Base-by-base conservation (phyloP, 2,329 filamentous ascomycete genomes). In the Alternaria hordeiaustralica region DNA sequence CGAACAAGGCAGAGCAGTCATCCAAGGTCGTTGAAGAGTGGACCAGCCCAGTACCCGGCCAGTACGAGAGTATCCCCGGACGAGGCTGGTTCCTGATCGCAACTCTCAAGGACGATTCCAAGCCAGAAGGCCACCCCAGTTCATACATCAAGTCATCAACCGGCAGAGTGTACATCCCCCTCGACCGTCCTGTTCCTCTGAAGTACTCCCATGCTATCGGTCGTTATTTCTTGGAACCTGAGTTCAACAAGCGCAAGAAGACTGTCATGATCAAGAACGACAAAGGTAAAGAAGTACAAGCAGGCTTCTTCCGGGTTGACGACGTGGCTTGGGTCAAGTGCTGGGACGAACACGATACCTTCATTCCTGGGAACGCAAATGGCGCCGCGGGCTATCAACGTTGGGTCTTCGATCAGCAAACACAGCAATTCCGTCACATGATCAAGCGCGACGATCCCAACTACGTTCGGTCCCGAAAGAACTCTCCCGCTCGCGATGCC, bases 291-390 rank as follows among this genome's bases (percentile, higher is more conserved):
- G 73, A 75, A 10, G 74, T 81, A 55, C 72, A 78, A 65, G 79
- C 81, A 18, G 76, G 82, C 60, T 86, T 85, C 75, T 85, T 86
- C 75, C 80, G 77, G 12, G 80, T 86, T 26, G 84, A 86, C 60
- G 82, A 85, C 53, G 83, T 81, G 36, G 79, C 82, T 57, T 86
- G 83, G 83, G 83, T 86, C 41, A 79, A 83, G 43, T 84, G 82
- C 64, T 85, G 83, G 83, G 83, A 85, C 67, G 75, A 79, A 21
- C 74, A 84, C 44, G 84, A 83, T 58, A 79, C 76, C n/a, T 86
- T 86, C 71, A 82, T 85, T 46, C 82, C 82, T 5, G 84, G 83
- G 1, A 83, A 83, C 5, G 54, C 58, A 30, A 62, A 59, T 9
- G 58, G 57, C 18, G 65, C 58, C 10, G 61, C 62, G 18, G 67